Conservation (phyloP, 1,284 basidiomycete genomes). For the Irpex lacteus region DNA sequence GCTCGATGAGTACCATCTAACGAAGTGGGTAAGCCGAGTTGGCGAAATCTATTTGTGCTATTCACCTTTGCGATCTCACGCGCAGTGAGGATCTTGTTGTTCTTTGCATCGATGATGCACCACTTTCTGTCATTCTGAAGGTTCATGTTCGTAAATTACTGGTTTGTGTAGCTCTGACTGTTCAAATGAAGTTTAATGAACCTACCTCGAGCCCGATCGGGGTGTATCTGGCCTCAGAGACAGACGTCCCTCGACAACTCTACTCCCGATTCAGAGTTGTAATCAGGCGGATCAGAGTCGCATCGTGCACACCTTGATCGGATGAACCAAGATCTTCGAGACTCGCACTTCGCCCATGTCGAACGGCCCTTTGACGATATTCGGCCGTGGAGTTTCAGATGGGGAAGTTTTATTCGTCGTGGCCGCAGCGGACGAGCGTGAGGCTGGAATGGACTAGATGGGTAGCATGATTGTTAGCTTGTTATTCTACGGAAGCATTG, state of each 20-base stretch:
- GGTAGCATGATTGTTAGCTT: background rate
- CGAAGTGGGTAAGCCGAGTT: background rate
- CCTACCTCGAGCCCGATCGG: constrained; percentile 64
- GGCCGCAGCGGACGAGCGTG: background rate
- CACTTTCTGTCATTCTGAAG: constrained; percentile 67
- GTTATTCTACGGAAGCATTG: background rate
- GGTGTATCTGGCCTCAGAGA: constrained; percentile 51
- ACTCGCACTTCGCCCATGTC: constrained; percentile 41
- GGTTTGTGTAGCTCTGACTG: background rate
- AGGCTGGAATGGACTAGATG: background rate
- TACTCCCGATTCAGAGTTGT: constrained; percentile 20
- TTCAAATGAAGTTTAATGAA: background rate
- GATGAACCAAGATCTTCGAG: constrained; percentile 61
- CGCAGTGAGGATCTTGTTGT: constrained; percentile 58
- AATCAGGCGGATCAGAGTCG: constrained; percentile 10
- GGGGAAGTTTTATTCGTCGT: background rate
- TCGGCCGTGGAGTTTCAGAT: background rate
- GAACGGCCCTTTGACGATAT: background rate
- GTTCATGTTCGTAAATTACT: background rate
- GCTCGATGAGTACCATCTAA: constrained; percentile 69
- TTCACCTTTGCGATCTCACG: constrained; percentile 59
- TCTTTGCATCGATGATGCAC: constrained; percentile 59
- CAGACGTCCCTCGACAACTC: constrained; percentile 67
- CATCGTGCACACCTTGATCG: constrained; percentile 52
- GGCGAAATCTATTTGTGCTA: background rate